phyloP scores from a whole-genome alignment of 805 yeast species.

The Kazachstania bromeliacearum region DNA sequence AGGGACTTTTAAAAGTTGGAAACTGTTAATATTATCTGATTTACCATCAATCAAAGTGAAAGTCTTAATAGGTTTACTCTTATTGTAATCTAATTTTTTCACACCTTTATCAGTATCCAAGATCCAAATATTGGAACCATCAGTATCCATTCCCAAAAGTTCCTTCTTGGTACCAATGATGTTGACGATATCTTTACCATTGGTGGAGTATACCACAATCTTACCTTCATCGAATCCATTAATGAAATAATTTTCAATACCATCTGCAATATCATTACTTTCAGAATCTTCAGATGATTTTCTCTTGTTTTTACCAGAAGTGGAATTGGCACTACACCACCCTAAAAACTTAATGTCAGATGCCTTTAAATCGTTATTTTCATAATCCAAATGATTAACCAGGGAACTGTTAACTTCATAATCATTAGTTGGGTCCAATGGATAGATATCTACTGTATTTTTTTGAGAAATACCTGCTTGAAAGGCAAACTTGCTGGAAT shows the following conservation, averaged over 20 bases:
- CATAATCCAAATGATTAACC: constrained; percentile 26
- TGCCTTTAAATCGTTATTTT: constrained; percentile 21
- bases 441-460: constrained; percentile 28
- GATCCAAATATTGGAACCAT: constrained; percentile 29
- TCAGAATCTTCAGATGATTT: constrained; percentile 12
- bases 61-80: constrained; percentile 29
- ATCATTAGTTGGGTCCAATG: constrained; percentile 20
- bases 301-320: constrained; percentile 14
- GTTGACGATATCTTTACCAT: constrained; percentile 29
- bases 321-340: constrained; percentile 18
- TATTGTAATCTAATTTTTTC: constrained; percentile 26
- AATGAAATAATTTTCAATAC: constrained; percentile 21
- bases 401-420: constrained; percentile 25
- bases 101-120: constrained; percentile 26
- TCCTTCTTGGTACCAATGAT: constrained; percentile 31
- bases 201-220: constrained; percentile 25
- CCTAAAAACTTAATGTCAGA: constrained; percentile 19
- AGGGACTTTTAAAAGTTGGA: constrained; percentile 16
- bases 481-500: constrained; percentile 26
- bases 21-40: constrained; percentile 22
- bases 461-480: constrained; percentile 28
- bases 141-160: constrained; percentile 30
- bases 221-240: constrained; percentile 25
- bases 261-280: background rate
- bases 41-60: constrained; percentile 28